Base-by-base conservation (phyloP, 1,139 yeast genomes). In the Trichomonascaceae sp. region DNA sequence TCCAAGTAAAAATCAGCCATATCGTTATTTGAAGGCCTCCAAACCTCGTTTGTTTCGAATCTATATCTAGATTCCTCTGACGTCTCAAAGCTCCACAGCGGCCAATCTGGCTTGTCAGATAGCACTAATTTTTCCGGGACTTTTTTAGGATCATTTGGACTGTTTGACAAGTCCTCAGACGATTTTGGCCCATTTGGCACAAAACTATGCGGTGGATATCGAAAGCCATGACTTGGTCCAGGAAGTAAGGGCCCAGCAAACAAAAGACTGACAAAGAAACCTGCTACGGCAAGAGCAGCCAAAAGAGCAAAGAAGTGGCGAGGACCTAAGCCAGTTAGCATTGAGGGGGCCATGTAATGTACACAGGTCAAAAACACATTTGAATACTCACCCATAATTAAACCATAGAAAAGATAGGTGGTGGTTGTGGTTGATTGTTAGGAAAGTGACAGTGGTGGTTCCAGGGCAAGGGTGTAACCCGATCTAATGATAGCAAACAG, bases 21-120 rank as follows among this genome's bases (percentile, higher is more conserved):
- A 2, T 57, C 54, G 45, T 32, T 49, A 1, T 56, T 47, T 9
- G 55, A 53, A n/a, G 41, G 41, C 41, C 41, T 7, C 62, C 62
- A 59, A 12, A 48, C 30, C 18, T 58, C 62, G 3, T 46, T 50
- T 5, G 54, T 43, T 45, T 55, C 60, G 41, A 52, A 59, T 19
- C 57, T 30, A 9, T 24, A n/a, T n/a, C 50, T 36, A 3, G 32
- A 17, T 32, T 32, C 22, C 24, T 30, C 15, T 2, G 19, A 30
- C n/a, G 18, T 20, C 3, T 39, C 17, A 20, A 44, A 44, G 27
- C n/a, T 9, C n/a, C 45, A 30, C n/a, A 20, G 2, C 7, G 50
- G 50, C 45, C 45, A 39, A 8, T 36, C 41, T 9, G 41, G 41
- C 17, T 36, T 15, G 17, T 36, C 41, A 27, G 32, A 27, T 7